Base-by-base conservation (phyloP, 768 basidiomycete genomes). In the Mycena polygramma region DNA sequence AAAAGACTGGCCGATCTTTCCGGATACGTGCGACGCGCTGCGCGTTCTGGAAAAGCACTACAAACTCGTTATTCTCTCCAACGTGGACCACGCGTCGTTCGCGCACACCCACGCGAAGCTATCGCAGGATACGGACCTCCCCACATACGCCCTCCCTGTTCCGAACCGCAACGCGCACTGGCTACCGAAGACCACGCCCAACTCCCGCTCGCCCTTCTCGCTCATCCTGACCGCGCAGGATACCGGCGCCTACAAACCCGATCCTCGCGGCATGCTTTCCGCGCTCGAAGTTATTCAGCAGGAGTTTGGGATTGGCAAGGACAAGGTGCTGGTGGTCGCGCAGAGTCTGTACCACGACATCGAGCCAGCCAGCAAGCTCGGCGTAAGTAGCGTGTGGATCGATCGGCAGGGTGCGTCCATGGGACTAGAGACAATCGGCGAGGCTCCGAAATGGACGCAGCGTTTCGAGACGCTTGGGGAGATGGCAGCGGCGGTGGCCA, bases 51-150 rank as follows among this genome's bases (percentile, higher is more conserved):
- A 91, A 45, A 82, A 84, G 65, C 86, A 87, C 75, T 94, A 88
- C 82, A 90, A 89, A 64, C 89, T 94, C 68, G 85, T 90, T 68
- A 91, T 93, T 7, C 84, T 94, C 46, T 93, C 92, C 73, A 94
- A 94, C 78, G 90, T 94, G 75, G 93, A 94, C 72, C 85, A 85
- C 66, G 76, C 74, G 26, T 91, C 91, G 39, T 92, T 93, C 76
- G 81, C 85, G 4, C 80, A 84, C 71, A 93, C 92, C 0, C 89
- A 90, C 55, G 79, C 81, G 22, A 83, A 84, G 57, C 87, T 94
- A 48, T 85, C 86, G 8, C 80, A 82, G n/a, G 84, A 81, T 9
- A 75, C 77, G 35, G 70, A 77, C 45, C 66, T 75, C 63, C 66
- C 76, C 36, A 13, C 78, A 46, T 81, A 82, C 75, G 76, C 83